Evolutionary conservation across 306 rosid species (phyloP).

Genomic region (barrel medic (Medicago truncatula)): MtrunA17r5.0-ANR NC_053045.1:44216001-44216500

Average conservation of each 20-base stretch:
- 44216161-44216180: conserved; percentile 57
- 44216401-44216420: no score
- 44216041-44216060: conserved; percentile 50
- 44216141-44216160: conserved; percentile 54
- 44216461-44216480: no score
- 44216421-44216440: no score
- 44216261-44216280: background rate
- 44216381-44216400: conserved; percentile 22
- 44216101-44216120: conserved; percentile 32
- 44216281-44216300: background rate
- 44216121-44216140: conserved; percentile 57
- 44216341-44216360: background rate
- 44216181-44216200: conserved; percentile 30
- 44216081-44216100: conserved; percentile 52
- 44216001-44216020: conserved; percentile 49
- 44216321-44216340: conserved; percentile 1
- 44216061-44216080: conserved; percentile 64
- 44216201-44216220: background rate
- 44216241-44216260: conserved; percentile 34
- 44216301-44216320: background rate
- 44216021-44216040: conserved; percentile 52
- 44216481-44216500: no score
- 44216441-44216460: no score
- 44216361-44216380: conserved; percentile 29
- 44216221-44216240: conserved; percentile 4